A percentile compares a stretch with the other conserved stretches of the same genome.
phyloP scores from a whole-genome alignment of 805 yeast species.

The Ogataea populi-albae region DNA sequence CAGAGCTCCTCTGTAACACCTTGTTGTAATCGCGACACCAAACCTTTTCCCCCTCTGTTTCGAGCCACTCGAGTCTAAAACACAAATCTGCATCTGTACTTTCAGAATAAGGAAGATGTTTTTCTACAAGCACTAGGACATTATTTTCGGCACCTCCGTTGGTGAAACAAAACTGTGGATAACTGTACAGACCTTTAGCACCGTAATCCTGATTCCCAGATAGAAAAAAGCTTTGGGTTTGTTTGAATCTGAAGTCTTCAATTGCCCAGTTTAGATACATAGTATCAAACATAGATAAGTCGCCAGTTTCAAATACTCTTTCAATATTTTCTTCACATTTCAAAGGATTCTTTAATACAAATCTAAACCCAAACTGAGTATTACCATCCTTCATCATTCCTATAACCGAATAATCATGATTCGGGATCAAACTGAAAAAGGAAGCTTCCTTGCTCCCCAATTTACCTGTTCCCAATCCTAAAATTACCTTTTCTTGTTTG shows the following conservation, averaged over 20 bases:
- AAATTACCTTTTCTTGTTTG: slow-evolving; percentile 36
- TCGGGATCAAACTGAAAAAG: slow-evolving; percentile 41
- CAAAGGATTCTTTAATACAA: slow-evolving; percentile 50
- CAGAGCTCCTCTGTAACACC: slow-evolving; percentile 18
- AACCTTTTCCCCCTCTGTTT: slow-evolving; percentile 33
- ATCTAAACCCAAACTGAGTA: slow-evolving; percentile 13
- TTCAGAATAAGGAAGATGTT: too few relatives aligned
- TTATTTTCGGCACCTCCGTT: slow-evolving; percentile 34
- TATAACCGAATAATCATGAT: slow-evolving; percentile 70
- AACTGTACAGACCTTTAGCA: slow-evolving; percentile 8
- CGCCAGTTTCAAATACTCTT: slow-evolving; percentile 29
- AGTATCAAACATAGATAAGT: slow-evolving; percentile 41
- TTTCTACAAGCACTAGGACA: slow-evolving; percentile 50
- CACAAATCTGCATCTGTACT: slow-evolving; percentile 16
- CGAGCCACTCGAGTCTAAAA: slow-evolving; percentile 18
- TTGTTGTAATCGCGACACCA: slow-evolving; percentile 15
- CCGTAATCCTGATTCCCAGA: slow-evolving; percentile 37
- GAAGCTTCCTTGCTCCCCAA: slow-evolving; percentile 35
- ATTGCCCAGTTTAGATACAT: slow-evolving; percentile 67
- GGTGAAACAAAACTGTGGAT: slow-evolving; percentile 37
- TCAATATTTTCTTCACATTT: slow-evolving; percentile 7
- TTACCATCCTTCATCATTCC: slow-evolving; percentile 30
- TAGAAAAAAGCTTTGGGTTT: slow-evolving; percentile 24
- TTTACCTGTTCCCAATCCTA: slow-evolving; percentile 70
- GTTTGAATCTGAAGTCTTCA: not conserved